phyloP scores from a whole-genome alignment of 257 asterid species.

The Avicennia marina region DNA sequence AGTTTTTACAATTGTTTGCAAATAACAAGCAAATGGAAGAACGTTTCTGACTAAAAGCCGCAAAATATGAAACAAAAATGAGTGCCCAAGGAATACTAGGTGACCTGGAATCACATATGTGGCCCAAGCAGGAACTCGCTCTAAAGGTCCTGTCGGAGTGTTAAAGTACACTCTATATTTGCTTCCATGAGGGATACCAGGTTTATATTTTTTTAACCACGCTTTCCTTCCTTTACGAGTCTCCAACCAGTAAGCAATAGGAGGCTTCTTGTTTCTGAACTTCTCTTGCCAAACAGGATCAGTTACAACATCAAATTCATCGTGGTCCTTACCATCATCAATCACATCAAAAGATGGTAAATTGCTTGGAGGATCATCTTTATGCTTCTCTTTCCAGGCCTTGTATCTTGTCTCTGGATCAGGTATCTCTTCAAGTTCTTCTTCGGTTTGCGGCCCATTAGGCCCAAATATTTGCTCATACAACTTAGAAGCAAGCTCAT shows the following conservation, averaged over 20 bases:
- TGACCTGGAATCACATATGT: slow-evolving; percentile 87
- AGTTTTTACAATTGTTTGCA: background rate
- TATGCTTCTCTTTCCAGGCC: slow-evolving; percentile 91
- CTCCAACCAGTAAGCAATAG: slow-evolving; percentile 92
- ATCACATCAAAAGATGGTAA: slow-evolving; percentile 83
- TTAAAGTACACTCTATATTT: slow-evolving; percentile 83
- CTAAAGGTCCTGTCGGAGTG: slow-evolving; percentile 89
- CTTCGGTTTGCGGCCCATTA: slow-evolving; percentile 95
- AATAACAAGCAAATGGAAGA: slow-evolving; percentile 13
- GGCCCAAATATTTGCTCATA: slow-evolving; percentile 97
- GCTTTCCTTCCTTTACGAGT: slow-evolving; percentile 93
- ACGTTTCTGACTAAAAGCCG: slow-evolving; percentile 6
- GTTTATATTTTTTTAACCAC: slow-evolving; percentile 81
- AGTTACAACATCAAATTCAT: slow-evolving; percentile 43
- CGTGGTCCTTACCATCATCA: slow-evolving; percentile 60
- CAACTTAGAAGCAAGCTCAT: slow-evolving; percentile 72
- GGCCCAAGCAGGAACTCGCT: slow-evolving; percentile 99
- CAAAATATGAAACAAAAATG: slow-evolving; percentile 20
- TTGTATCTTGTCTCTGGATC: slow-evolving; percentile 85
- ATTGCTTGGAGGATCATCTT: slow-evolving; percentile 85
- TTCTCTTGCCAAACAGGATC: slow-evolving; percentile 77
- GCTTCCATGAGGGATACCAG: slow-evolving; percentile 92
- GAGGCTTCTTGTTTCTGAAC: slow-evolving; percentile 70
- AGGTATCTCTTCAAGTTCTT: slow-evolving; percentile 77
- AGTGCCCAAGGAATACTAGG: slow-evolving; percentile 22